Conservation (phyloP, 495 filamentous ascomycete species). For the Aspergillus cavernicola region DNA sequence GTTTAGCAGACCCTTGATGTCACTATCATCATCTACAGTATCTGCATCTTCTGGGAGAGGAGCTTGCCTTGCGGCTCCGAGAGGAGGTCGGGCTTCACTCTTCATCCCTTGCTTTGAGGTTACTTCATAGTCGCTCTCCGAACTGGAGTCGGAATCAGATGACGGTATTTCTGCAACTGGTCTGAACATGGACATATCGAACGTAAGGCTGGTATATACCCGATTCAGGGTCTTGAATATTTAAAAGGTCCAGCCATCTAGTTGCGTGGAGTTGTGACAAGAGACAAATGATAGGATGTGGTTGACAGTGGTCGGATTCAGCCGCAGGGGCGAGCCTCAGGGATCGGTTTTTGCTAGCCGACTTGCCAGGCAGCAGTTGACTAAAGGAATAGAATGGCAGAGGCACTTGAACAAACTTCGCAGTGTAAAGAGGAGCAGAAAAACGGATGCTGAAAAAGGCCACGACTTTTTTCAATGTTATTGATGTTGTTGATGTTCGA, state of each 20-base stretch:
- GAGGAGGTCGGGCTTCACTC: not conserved
- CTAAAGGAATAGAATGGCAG: not conserved
- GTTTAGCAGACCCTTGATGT: conserved; percentile 25
- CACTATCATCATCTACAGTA: conserved; percentile 16
- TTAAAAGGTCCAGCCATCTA: conserved; percentile 14
- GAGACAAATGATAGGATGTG: not conserved
- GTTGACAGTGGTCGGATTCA: not conserved
- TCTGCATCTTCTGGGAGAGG: not conserved
- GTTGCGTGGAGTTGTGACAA: not conserved
- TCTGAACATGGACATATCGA: conserved; percentile 46
- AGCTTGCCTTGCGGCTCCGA: conserved; percentile 3
- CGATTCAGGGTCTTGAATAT: conserved; percentile 2
- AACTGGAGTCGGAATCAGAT: conserved; percentile 33
- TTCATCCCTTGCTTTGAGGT: not conserved
- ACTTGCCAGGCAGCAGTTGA: not conserved
- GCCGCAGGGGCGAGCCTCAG: not conserved
- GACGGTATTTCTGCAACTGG: conserved; percentile 40
- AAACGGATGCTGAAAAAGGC: not conserved
- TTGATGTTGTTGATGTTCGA: conserved; percentile 19
- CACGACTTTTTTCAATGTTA: too few relatives aligned
- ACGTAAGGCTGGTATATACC: not conserved
- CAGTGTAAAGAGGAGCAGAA: not conserved
- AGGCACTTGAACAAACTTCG: not conserved
- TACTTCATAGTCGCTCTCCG: conserved; percentile 18
- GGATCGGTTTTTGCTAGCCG: not conserved